Percentiles rank a stretch among this genome's conserved stretches.
Conservation (phyloP, 805 yeast genomes). For the Metschnikowia arizonensis region DNA sequence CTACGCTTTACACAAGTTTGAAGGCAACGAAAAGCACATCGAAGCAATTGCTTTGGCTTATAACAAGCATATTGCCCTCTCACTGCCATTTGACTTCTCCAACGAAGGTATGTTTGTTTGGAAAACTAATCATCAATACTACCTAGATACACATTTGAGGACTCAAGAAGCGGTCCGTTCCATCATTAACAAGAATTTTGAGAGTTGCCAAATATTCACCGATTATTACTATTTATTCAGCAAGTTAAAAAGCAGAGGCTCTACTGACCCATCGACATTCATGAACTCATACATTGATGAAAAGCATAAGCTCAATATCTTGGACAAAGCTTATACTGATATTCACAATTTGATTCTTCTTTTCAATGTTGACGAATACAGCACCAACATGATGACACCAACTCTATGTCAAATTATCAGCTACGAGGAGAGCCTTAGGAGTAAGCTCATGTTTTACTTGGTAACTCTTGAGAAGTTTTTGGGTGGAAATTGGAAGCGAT, state of each 20-base stretch:
- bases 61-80: slow-evolving; percentile 25
- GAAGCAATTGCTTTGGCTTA: slow-evolving; percentile 27
- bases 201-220: slow-evolving; percentile 22
- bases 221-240: slow-evolving; percentile 28
- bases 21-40: slow-evolving; percentile 11
- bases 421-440: slow-evolving; percentile 6
- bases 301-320: slow-evolving; percentile 30
- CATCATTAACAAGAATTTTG: slow-evolving; percentile 25
- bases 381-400: neutral
- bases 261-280: slow-evolving; percentile 9
- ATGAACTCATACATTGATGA: slow-evolving; percentile 29
- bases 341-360: slow-evolving; percentile 13
- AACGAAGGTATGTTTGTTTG: slow-evolving; percentile 29
- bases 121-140: slow-evolving; percentile 27
- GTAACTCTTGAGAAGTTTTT: slow-evolving; percentile 22
- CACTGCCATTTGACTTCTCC: slow-evolving; percentile 31
- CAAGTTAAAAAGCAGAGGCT: slow-evolving; percentile 18
- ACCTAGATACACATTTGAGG: slow-evolving; percentile 19
- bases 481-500: slow-evolving; percentile 37
- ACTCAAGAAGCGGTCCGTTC: slow-evolving; percentile 22
- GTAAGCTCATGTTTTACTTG: slow-evolving; percentile 25
- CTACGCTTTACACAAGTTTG: slow-evolving; percentile 26
- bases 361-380: neutral
- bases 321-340: slow-evolving; percentile 29
- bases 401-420: neutral